Base-by-base conservation (phyloP, 2,329 filamentous ascomycete genomes). In the Capronia coronata region DNA sequence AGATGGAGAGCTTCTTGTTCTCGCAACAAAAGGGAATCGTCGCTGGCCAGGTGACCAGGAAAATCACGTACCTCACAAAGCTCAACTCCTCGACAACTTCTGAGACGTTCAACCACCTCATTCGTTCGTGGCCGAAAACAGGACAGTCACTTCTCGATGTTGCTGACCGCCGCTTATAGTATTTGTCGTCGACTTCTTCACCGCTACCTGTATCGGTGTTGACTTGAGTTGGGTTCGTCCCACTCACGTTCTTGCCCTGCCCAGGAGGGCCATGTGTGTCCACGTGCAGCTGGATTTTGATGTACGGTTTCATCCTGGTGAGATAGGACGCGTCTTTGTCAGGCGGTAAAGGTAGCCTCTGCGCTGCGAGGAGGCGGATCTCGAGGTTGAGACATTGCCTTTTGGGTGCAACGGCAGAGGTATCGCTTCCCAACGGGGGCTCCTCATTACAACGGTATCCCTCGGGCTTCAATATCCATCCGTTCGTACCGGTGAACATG, bases 391-490 rank as follows among this genome's bases (percentile, higher is more conserved):
- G 68, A 0, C 71, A 80, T 49, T 71, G 73, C 74, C 74, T 2
- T 68, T 63, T 68, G 37, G 71, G 69, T 48, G 77, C 18, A 21
- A 38, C 72, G 3, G 67, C 13, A 63, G 54, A 4, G n/a, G 14
- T 41, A 7, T 3, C 38, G 25, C 53, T 34, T 18, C 8, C 25
- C 11, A 11, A 25, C 5, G 13, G 25, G 2, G 11, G 29, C 4
- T 7, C 13, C 14, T 34, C 37, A 13, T 35, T 53, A 27, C 72
- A 74, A 51, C 81, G 83, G 65, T 89, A 93, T 13, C 84, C 84
- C 25, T 75, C 65, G 0, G 90, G 89, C 68, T 96, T 96, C 54
- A 93, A 74, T 2, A 90, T 80, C 86, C 87, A 96, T 34, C 91
- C 90, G 35, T 79, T 72, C 43, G 86, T 84, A 8, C 82, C 86